Conservation (phyloP, 495 filamentous ascomycete species). For the Tuber aestivum region DNA sequence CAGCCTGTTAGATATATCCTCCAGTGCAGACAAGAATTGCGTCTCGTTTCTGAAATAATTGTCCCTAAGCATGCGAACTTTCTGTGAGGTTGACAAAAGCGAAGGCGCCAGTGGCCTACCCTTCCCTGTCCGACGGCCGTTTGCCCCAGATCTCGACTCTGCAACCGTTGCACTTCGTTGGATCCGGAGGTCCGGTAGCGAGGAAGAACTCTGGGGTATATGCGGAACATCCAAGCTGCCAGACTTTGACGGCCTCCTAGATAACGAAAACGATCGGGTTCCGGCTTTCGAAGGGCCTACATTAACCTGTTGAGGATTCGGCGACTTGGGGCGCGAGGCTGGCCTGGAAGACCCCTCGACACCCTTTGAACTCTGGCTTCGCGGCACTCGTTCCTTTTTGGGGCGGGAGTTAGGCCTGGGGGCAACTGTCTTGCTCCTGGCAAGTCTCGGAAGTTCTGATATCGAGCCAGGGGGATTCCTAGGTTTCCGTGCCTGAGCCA, state of each 20-base stretch:
- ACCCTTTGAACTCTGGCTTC: slow-evolving; percentile 45
- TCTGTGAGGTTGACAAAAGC: slow-evolving; percentile 53
- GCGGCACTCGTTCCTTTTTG: slow-evolving; percentile 47
- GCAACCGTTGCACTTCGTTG: slow-evolving; percentile 46
- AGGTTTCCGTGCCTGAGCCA: slow-evolving; percentile 67
- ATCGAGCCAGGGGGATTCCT: slow-evolving; percentile 54
- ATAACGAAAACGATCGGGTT: slow-evolving; percentile 33
- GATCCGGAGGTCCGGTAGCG: slow-evolving; percentile 57
- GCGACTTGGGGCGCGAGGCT: slow-evolving; percentile 35
- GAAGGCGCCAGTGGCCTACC: slow-evolving; percentile 52
- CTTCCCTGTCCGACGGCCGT: slow-evolving; percentile 48
- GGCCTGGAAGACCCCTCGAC: slow-evolving; percentile 37
- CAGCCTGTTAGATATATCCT: slow-evolving; percentile 70
- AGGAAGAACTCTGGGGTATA: slow-evolving; percentile 58
- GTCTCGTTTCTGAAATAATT: slow-evolving; percentile 72
- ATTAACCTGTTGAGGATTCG: slow-evolving; percentile 29
- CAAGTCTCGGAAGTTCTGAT: slow-evolving; percentile 48
- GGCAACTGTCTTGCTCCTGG: slow-evolving; percentile 59
- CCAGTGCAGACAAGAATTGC: slow-evolving; percentile 63
- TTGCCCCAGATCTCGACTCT: slow-evolving; percentile 50
- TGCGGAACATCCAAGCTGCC: slow-evolving; percentile 49
- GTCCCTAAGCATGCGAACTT: slow-evolving; percentile 57
- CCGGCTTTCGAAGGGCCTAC: slow-evolving; percentile 37
- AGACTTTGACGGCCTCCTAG: slow-evolving; percentile 39
- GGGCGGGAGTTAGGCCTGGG: slow-evolving; percentile 48